phyloP scores from a whole-genome alignment of 768 basidiomycete genomes.

The Suillus americanus region DNA sequence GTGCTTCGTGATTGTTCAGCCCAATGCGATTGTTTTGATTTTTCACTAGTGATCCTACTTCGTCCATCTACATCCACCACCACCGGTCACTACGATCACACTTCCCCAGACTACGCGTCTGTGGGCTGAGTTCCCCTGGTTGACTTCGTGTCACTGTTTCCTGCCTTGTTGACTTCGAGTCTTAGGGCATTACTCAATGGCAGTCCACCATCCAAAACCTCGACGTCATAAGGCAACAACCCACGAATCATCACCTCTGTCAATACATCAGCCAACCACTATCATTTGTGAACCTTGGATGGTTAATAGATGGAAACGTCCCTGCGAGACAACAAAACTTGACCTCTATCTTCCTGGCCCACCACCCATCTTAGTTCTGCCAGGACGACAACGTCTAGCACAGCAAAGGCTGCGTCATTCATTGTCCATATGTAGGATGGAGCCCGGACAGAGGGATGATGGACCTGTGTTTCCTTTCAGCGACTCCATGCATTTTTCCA shows the following conservation, averaged over 20 bases:
- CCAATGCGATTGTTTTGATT: not conserved
- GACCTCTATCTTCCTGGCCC: slow-evolving; percentile 5
- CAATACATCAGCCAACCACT: not conserved
- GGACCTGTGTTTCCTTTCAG: too few species aligned
- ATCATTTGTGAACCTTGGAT: not conserved
- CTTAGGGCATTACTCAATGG: not conserved
- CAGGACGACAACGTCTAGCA: too few species aligned
- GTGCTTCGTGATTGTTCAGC: not conserved
- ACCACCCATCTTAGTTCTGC: too few species aligned
- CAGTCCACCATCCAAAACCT: not conserved
- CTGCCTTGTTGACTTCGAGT: not conserved
- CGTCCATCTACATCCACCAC: not conserved
- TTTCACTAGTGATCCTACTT: not conserved
- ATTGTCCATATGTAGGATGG: too few species aligned
- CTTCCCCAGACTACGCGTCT: not conserved
- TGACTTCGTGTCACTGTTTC: not conserved
- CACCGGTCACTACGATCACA: not conserved
- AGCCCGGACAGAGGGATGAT: too few species aligned
- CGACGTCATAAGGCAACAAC: not conserved
- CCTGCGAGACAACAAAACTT: not conserved
- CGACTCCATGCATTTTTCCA: too few species aligned
- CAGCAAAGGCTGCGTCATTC: too few species aligned
- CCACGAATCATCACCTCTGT: not conserved
- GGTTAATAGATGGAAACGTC: not conserved
- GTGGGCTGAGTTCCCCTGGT: not conserved